These are phyloP conservation scores for Aleurites moluccanus DNA, from an alignment of 441 rosid genomes.

Conservation along the genomic window DNA sequence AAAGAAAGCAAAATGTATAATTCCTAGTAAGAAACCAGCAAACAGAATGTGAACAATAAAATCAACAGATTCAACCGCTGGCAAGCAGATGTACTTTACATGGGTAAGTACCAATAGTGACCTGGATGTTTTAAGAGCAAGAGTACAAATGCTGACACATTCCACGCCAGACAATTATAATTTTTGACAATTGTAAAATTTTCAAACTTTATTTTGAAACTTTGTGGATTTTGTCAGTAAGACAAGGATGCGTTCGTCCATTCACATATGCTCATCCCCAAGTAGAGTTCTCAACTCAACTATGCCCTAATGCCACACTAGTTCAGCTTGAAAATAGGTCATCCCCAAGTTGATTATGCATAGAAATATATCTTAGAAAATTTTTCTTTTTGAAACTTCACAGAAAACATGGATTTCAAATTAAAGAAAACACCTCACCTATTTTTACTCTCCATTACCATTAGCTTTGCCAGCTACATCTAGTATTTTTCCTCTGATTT, in stretches of 20 bases:
- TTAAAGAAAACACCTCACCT: neutral
- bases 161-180: neutral
- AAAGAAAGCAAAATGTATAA: neutral
- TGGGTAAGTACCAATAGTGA: neutral
- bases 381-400: neutral
- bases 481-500: neutral
- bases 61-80: neutral
- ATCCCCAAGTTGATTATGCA: neutral
- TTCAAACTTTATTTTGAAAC: neutral
- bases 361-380: neutral
- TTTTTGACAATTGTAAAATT: neutral
- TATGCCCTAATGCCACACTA: neutral
- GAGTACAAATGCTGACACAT: neutral
- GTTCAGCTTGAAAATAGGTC: neutral
- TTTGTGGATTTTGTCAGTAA: neutral
- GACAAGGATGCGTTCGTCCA: neutral
- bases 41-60: neutral
- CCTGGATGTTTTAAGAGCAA: neutral
- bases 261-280: neutral
- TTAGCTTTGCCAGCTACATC: neutral
- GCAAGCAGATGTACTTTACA: neutral
- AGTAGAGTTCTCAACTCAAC: neutral
- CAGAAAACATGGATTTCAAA: neutral
- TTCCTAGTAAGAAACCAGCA: neutral
- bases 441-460: neutral